Conservation (phyloP, 106 monocot genomes). For the Posidonia australis region DNA sequence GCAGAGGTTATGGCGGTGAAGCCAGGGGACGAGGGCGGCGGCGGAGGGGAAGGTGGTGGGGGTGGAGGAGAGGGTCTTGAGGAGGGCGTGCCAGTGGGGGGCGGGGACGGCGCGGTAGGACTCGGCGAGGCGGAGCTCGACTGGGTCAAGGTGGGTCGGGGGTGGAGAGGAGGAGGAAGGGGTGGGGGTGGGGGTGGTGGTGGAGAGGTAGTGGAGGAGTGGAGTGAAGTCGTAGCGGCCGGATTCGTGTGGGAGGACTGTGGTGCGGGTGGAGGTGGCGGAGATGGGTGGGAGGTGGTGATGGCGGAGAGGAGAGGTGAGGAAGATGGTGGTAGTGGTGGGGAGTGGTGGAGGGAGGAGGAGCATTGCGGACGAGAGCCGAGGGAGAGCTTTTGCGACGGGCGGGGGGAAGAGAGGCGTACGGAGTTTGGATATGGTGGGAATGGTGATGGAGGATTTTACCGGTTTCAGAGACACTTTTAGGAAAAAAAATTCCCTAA, state of each 20-base stretch:
- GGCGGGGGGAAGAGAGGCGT: conserved; percentile 1
- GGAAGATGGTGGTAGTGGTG: not conserved
- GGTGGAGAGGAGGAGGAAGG: not conserved
- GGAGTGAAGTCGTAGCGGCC: conserved; percentile 21
- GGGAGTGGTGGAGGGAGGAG: conserved; percentile 6
- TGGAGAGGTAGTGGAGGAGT: conserved; percentile 13
- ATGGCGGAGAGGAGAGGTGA: not conserved
- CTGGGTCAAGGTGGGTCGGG: conserved; percentile 10
- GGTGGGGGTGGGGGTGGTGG: not conserved
- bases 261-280: not conserved
- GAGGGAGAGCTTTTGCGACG: too few relatives aligned
- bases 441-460: too few relatives aligned
- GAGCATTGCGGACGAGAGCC: conserved; percentile 19
- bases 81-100: conserved; percentile 20
- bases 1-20: conserved; percentile 36
- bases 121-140: conserved; percentile 15
- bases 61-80: conserved; percentile 16
- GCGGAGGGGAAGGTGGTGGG: conserved; percentile 19
- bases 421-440: not conserved
- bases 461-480: too few relatives aligned
- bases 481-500: too few relatives aligned
- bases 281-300: not conserved
- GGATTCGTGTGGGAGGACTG: conserved; percentile 6
- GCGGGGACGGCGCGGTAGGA: conserved; percentile 21
- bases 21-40: conserved; percentile 25